Evolutionary conservation across 106 monocot genomes (phyloP), one percentile per base, ranked within the genome.

Genomic region (Triglochin maritima): DNA sequence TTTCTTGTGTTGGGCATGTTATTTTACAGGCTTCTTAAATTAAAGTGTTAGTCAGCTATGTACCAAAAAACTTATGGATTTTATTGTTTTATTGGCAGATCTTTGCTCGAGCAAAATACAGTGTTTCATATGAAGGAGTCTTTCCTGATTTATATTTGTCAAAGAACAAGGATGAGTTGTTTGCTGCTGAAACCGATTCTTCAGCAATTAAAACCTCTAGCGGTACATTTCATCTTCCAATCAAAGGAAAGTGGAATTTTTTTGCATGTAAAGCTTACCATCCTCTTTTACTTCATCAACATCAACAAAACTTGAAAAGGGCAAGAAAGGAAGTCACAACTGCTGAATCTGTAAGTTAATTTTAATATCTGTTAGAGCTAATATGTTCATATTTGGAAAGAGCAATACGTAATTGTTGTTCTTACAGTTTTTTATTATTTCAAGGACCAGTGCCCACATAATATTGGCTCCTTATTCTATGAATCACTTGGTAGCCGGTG

Each of bases 41-140:
- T 29, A 29, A 29, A 29, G 29, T 29, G 1, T 29, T 0, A 29
- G 29, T 29, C 1, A 29, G 29, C 29, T 29, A 29, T 29, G 29
- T 29, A 29, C 29, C 29, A 29, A 29, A 29, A 29, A 17, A 47
- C n/a, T 44, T 64, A 29, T 58, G 9, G 61, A 10, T 52, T 71
- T 74, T 13, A 59, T 66, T 4, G 10, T 52, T 56, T 59, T 47
- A 47, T 14, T 48, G 76, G 42, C 62, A 92, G 92, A 69, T 92
- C 29, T 14, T 62, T 81, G 85, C 92, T 50, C 80, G 92, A 70
- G 92, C 92, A 66, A 92, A 83, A 66, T 92, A 85, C 65, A 77
- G 87, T 73, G 74, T 88, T 71, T 78, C 85, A 67, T 83, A 88
- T 81, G 78, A 77, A 75, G 92, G 81, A 44, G 73, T 80, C 11